A percentile compares a stretch with the other conserved stretches of the same genome.
phyloP scores from a whole-genome alignment of 768 basidiomycete genomes.

The Psilocybe cyanescens region DNA sequence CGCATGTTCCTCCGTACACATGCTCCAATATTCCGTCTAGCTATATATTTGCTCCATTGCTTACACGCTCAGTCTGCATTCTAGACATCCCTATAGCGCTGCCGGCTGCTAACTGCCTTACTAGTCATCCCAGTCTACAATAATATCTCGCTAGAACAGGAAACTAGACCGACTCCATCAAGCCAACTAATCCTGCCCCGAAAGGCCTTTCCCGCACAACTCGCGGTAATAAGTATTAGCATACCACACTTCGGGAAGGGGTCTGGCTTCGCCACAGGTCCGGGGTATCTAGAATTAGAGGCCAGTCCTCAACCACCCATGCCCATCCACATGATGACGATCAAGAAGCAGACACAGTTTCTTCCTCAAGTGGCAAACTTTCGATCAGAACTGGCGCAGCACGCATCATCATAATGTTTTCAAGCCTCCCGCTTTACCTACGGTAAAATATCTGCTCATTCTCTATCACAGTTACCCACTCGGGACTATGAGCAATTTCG shows the following conservation, averaged over 20 bases:
- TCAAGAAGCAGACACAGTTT: not conserved
- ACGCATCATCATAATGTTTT: no score
- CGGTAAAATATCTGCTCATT: not conserved
- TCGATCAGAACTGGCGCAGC: no score
- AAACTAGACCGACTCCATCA: not conserved
- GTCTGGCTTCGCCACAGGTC: slow-evolving; percentile 12
- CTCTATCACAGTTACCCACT: not conserved
- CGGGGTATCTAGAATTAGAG: slow-evolving; percentile 14
- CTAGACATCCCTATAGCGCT: not conserved
- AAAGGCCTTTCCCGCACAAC: slow-evolving; percentile 14
- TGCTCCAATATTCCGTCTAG: slow-evolving; percentile 3
- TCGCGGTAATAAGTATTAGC: slow-evolving; percentile 7
- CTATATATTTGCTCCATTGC: not conserved
- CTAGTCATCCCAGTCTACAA: not conserved
- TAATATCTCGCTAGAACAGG: not conserved
- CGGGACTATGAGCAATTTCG: not conserved
- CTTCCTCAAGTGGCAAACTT: not conserved
- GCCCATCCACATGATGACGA: slow-evolving; percentile 17
- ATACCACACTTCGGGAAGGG: not conserved
- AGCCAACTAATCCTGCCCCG: not conserved
- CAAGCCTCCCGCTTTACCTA: not conserved
- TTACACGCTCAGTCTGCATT: not conserved
- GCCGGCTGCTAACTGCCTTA: not conserved
- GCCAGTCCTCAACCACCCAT: not conserved
- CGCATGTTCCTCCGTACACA: slow-evolving; percentile 13